Conservation (phyloP, 2,329 filamentous ascomycete species). For the Pestalotiopsis fici region DNA sequence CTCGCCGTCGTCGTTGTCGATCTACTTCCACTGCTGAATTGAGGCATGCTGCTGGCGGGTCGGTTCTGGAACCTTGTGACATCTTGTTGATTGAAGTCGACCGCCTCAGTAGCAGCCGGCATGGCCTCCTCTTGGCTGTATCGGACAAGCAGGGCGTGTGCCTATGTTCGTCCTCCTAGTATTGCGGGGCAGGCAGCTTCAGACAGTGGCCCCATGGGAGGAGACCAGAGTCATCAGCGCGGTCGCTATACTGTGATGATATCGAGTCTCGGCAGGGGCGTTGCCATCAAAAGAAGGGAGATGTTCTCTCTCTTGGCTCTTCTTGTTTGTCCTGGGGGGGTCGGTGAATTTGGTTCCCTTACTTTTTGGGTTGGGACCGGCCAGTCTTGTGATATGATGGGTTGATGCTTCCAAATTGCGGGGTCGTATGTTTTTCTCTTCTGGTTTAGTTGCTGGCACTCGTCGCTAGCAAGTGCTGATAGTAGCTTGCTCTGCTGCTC, state of each 20-base stretch:
- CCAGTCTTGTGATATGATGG: constrained; percentile 1
- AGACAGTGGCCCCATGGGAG: constrained; percentile 47
- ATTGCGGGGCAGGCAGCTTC: constrained; percentile 39
- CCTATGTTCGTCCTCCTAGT: constrained; percentile 23
- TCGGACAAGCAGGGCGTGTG: constrained; percentile 19
- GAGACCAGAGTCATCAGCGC: constrained; percentile 60
- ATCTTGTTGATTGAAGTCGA: constrained; percentile 36
- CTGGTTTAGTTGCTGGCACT: not conserved
- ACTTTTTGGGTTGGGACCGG: not conserved
- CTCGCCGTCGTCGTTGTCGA: not conserved
- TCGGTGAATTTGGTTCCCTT: not conserved
- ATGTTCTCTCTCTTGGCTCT: constrained; percentile 7
- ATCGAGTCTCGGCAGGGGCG: constrained; percentile 47
- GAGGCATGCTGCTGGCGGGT: constrained; percentile 39
- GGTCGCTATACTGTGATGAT: constrained; percentile 51
- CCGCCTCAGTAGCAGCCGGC: constrained; percentile 32
- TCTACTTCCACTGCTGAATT: constrained; percentile 21
- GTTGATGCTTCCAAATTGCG: not conserved
- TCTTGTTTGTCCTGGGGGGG: not conserved
- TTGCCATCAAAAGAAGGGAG: constrained; percentile 50
- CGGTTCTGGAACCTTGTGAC: constrained; percentile 41
- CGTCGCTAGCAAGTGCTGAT: not conserved
- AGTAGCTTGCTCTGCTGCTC: not conserved
- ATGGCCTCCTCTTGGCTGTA: constrained; percentile 13
- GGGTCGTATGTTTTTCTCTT: constrained; percentile 1